Percentiles rank a stretch among this genome's conserved stretches.
These are phyloP conservation scores for Paracoccidioides lutzii DNA, from an alignment of 2,329 filamentous ascomycete genomes.

Conservation along the genomic window DNA sequence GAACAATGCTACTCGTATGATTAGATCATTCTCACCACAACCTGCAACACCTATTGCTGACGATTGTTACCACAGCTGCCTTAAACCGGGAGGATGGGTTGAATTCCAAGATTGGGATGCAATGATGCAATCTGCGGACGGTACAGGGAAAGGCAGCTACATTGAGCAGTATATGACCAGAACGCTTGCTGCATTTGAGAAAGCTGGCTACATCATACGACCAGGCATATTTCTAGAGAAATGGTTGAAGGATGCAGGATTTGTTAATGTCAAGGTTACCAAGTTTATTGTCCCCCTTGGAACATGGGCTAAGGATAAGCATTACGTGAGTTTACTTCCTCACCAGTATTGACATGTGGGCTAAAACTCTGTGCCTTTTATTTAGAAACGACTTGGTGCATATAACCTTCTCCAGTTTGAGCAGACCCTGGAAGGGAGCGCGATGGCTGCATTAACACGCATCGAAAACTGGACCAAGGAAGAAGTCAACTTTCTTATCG, in stretches of 20 bases:
- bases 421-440: conserved; percentile 1
- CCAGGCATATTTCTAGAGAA: conserved; percentile 7
- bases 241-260: conserved; percentile 15
- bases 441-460: conserved; percentile 2
- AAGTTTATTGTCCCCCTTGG: conserved; percentile 16
- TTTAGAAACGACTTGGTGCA: conserved; percentile 1
- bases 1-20: conserved; percentile 35
- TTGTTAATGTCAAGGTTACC: conserved; percentile 12
- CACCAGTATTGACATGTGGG: no score
- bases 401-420: conserved; percentile 1
- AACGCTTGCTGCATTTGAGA: not conserved
- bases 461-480: conserved; percentile 4
- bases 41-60: not conserved
- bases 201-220: not conserved
- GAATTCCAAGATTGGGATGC: conserved; percentile 26
- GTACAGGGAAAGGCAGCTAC: not conserved
- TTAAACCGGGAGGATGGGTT: conserved; percentile 31
- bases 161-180: not conserved
- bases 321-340: conserved; percentile 7
- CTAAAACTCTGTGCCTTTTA: not conserved
- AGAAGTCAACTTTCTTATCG: conserved; percentile 1
- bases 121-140: conserved; percentile 1
- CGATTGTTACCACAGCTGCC: conserved; percentile 1
- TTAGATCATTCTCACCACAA: not conserved
- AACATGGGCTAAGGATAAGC: conserved; percentile 16